A percentile compares a stretch with the other conserved stretches of the same genome.
Evolutionary conservation across 306 rosid genomes (phyloP).

Genomic region (Rubus parviflorus): DNA sequence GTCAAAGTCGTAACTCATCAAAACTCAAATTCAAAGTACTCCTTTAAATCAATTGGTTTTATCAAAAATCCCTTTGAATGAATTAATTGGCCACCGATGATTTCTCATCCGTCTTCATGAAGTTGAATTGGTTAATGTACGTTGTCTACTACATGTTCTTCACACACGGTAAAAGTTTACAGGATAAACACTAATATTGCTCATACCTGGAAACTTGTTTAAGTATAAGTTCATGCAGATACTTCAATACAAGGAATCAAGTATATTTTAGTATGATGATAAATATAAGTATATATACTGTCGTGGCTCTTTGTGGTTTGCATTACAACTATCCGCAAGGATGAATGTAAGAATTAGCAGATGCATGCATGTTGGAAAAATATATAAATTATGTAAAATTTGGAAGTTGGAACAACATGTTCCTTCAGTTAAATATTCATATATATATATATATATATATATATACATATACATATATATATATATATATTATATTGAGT

Average conservation of each 20-base stretch:
- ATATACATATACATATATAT: no score
- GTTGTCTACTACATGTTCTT: not conserved
- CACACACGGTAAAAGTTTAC: no score
- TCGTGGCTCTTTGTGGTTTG: not conserved
- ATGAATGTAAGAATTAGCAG: not conserved
- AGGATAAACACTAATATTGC: not conserved
- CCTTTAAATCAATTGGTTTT: not conserved
- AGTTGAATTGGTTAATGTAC: not conserved
- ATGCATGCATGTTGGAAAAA: not conserved
- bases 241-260: not conserved
- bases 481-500: not conserved
- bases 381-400: not conserved
- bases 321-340: not conserved
- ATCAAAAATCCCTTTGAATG: not conserved
- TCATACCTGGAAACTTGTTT: not conserved
- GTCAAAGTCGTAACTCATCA: slow-evolving; percentile 1
- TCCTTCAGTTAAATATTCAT: not conserved
- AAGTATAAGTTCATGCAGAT: not conserved
- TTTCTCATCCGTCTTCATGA: not conserved
- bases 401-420: not conserved
- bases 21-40: not conserved
- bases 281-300: not conserved
- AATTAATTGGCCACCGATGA: not conserved
- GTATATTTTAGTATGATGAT: not conserved
- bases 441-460: no score